Conservation (phyloP, 768 basidiomycete species). For the Kwoniella sp. region DNA sequence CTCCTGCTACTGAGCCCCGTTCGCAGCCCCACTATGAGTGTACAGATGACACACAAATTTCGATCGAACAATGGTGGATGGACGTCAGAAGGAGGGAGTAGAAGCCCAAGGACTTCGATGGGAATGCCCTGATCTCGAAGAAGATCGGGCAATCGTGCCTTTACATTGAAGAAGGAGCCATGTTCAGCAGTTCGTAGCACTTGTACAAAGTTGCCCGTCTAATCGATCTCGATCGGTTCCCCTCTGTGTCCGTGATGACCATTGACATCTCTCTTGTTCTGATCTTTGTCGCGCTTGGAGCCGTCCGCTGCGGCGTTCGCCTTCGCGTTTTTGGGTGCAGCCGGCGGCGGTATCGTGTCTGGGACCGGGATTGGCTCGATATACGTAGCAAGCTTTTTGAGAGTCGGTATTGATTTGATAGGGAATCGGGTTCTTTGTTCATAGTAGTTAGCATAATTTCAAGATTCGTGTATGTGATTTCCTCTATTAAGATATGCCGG, state of each 20-base stretch:
- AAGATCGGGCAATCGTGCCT: too few relatives aligned
- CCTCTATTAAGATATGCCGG: too few relatives aligned
- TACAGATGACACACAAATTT: too few relatives aligned
- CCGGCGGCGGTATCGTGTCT: constrained; percentile 35
- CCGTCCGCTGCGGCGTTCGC: not conserved
- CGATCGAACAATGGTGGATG: too few relatives aligned
- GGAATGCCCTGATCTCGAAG: too few relatives aligned
- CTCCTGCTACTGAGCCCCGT: too few relatives aligned
- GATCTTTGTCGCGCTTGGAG: constrained; percentile 6
- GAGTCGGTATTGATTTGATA: constrained; percentile 72
- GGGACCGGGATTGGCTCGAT: constrained; percentile 43
- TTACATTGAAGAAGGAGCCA: too few relatives aligned
- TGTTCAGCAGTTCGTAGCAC: too few relatives aligned
- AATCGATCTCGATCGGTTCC: constrained; percentile 27
- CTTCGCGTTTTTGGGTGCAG: constrained; percentile 4
- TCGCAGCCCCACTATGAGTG: too few relatives aligned
- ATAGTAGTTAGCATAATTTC: constrained; percentile 2
- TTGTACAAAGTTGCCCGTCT: not conserved
- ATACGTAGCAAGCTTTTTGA: constrained; percentile 39
- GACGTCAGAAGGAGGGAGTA: too few relatives aligned
- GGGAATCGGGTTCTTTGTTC: constrained; percentile 83
- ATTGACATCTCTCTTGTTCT: not conserved
- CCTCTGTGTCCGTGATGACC: constrained; percentile 4
- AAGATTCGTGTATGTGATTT: not conserved
- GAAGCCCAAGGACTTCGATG: too few relatives aligned